Evolutionary conservation across 2,329 filamentous ascomycete species (phyloP), one percentile per base, ranked within the genome.

Genomic region (Canariomyces notabilis): DNA sequence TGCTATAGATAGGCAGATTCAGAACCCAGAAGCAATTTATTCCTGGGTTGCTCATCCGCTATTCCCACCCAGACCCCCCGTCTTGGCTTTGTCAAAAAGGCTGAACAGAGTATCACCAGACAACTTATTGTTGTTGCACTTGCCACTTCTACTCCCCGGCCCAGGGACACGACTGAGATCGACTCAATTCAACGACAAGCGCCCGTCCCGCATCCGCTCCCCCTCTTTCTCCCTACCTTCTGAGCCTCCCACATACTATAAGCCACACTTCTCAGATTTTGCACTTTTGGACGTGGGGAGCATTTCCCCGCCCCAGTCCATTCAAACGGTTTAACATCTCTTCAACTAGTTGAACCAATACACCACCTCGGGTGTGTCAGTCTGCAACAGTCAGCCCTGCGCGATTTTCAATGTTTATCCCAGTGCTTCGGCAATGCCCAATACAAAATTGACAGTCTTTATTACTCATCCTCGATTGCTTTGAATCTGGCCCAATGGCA

Each of bases 201-300:
- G 16, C 21, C 11, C 26, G 33, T 42, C 37, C 34, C 37, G 26
- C 42, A 42, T 45, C 38, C 37, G 46, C 16, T 41, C 46, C 46
- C 14, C 26, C 26, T 29, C 26, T 3, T 29, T 3, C 42, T 45
- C 37, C 14, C n/a, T n/a, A n/a, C n/a, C 26, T 21, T 38, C 39
- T 37, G 19, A 26, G 26, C 31, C 41, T 41, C 40, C 22, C n/a
- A n/a, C n/a, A n/a, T n/a, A n/a, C n/a, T n/a, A n/a, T n/a, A 26
- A 34, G 16, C 41, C 23, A 20, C 46, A 36, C n/a, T n/a, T n/a
- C n/a, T n/a, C n/a, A n/a, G n/a, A n/a, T n/a, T n/a, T n/a, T n/a
- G n/a, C n/a, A n/a, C n/a, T n/a, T n/a, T n/a, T n/a, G n/a, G n/a
- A n/a, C n/a, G n/a, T n/a, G n/a, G n/a, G n/a, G n/a, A n/a, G n/a